Percentiles rank a stretch among this genome's conserved stretches.
phyloP scores from a whole-genome alignment of 2,329 filamentous ascomycete species.

The Cercospora nicotianae region DNA sequence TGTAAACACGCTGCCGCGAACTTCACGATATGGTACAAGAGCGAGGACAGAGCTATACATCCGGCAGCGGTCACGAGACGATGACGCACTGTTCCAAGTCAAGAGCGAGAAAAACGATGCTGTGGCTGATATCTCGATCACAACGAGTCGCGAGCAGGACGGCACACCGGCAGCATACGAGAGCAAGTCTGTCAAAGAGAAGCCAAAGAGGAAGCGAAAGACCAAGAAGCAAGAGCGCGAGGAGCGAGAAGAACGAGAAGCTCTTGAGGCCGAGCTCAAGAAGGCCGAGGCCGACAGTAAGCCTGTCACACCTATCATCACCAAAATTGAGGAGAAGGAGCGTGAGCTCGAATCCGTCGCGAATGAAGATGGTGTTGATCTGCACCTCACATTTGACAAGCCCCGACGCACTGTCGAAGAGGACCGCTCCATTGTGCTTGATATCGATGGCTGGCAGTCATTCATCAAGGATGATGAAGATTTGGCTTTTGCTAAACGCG shows the following conservation, averaged over 20 bases:
- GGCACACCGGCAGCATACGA: constrained; percentile 31
- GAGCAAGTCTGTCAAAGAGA: constrained; percentile 43
- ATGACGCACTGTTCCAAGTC: constrained; percentile 74
- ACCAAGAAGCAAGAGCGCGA: constrained; percentile 72
- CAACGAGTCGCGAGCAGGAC: constrained; percentile 23
- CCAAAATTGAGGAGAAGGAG: constrained; percentile 39
- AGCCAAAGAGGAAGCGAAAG: constrained; percentile 62
- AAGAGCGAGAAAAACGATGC: constrained; percentile 55
- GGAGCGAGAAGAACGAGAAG: constrained; percentile 60
- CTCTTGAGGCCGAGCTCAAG: constrained; percentile 50
- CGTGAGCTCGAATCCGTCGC: constrained; percentile 50
- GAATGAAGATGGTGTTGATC: constrained; percentile 54
- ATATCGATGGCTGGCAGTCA: constrained; percentile 70
- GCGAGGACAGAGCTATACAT: constrained; percentile 67
- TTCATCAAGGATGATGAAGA: constrained; percentile 70
- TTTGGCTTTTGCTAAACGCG: constrained; percentile 56
- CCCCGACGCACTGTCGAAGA: constrained; percentile 67
- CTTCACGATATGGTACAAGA: constrained; percentile 71
- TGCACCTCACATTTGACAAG: constrained; percentile 60
- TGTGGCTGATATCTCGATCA: constrained; percentile 30
- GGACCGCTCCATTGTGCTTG: constrained; percentile 62
- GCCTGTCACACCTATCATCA: constrained; percentile 39
- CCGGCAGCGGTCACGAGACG: constrained; percentile 79
- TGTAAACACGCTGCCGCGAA: constrained; percentile 55
- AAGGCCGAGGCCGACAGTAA: constrained; percentile 34